Evolutionary conservation across 208 protist species (phyloP).

Genomic region (Leishmania tropica): DNA sequence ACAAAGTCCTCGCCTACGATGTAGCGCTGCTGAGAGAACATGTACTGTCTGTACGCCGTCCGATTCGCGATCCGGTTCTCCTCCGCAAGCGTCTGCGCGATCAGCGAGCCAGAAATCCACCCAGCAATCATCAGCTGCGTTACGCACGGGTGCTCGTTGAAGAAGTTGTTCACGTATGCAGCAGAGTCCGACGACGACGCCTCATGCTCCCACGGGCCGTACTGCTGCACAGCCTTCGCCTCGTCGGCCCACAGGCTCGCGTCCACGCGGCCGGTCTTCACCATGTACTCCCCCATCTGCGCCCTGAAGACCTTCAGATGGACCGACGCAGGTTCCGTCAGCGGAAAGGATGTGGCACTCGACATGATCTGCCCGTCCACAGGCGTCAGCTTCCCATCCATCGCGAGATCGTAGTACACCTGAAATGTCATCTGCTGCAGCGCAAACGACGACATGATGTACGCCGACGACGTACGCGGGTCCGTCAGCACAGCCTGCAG

Average conservation of each 20-base stretch:
- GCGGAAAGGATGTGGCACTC: slow-evolving; percentile 40
- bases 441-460: slow-evolving; percentile 29
- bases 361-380: slow-evolving; percentile 36
- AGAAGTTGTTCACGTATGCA: slow-evolving; percentile 15
- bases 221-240: background rate
- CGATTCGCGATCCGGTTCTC: slow-evolving; percentile 12
- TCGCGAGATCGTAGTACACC: slow-evolving; percentile 22
- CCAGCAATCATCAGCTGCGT: slow-evolving; percentile 45
- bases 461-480: slow-evolving; percentile 33
- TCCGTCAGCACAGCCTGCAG: slow-evolving; percentile 31
- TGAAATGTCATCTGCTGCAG: slow-evolving; percentile 31
- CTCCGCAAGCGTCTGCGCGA: slow-evolving; percentile 23
- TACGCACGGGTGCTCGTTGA: slow-evolving; percentile 1
- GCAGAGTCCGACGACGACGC: background rate
- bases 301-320: slow-evolving; percentile 39
- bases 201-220: background rate
- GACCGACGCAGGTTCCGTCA: slow-evolving; percentile 21
- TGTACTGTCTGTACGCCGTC: slow-evolving; percentile 13
- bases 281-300: slow-evolving; percentile 47
- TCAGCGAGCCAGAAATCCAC: slow-evolving; percentile 41
- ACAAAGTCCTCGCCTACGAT: slow-evolving; percentile 54
- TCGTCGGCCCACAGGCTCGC: background rate
- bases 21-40: slow-evolving; percentile 61
- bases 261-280: background rate
- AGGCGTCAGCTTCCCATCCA: slow-evolving; percentile 1